phyloP scores from a whole-genome alignment of 2,329 filamentous ascomycete species.

The Trichoderma guizhouense region DNA sequence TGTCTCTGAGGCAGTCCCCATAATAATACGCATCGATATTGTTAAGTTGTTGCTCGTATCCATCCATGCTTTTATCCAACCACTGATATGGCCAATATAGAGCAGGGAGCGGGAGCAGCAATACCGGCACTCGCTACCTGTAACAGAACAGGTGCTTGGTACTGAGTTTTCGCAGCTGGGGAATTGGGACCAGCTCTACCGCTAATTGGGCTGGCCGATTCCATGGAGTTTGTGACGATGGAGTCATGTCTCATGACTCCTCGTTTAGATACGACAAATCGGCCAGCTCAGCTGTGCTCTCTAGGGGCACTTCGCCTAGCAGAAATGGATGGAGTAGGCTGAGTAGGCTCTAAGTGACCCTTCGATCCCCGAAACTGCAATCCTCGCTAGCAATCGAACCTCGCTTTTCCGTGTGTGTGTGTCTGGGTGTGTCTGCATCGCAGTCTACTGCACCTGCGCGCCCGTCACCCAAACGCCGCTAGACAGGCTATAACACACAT shows the following conservation, averaged over 20 bases:
- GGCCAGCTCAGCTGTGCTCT: background rate
- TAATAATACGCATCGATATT: background rate
- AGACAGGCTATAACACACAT: background rate
- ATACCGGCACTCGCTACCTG: background rate
- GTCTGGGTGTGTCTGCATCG: background rate
- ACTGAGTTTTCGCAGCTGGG: background rate
- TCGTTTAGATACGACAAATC: background rate
- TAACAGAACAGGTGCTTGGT: background rate
- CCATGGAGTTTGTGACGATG: background rate
- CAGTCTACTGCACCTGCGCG: background rate
- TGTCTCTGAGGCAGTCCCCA: background rate
- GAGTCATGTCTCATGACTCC: background rate
- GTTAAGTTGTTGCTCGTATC: background rate
- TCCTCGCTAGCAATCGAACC: background rate
- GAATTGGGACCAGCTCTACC: background rate
- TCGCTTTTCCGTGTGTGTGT: background rate
- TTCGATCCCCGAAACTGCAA: background rate
- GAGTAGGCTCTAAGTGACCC: background rate
- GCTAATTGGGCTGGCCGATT: background rate
- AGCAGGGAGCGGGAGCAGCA: background rate
- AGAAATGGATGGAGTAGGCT: background rate
- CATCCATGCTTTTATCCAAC: background rate
- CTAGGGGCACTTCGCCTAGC: background rate
- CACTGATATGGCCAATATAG: background rate
- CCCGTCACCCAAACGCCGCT: background rate